phyloP scores from a whole-genome alignment of 768 basidiomycete genomes.

The Serendipita sp. region DNA sequence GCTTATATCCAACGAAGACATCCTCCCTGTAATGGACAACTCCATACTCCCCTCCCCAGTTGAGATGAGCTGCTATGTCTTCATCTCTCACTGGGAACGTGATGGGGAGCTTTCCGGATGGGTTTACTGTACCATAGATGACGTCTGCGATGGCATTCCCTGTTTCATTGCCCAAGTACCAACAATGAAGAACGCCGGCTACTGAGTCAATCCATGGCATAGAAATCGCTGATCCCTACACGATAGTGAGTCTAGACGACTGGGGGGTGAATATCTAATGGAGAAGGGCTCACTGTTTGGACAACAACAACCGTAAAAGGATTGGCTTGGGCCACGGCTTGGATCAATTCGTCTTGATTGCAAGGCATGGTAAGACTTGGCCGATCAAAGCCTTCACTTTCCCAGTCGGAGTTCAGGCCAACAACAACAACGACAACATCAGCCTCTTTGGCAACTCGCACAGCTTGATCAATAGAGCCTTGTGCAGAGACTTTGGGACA shows the following conservation, averaged over 20 bases:
- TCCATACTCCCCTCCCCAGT: constrained; percentile 43
- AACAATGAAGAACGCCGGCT: constrained; percentile 40
- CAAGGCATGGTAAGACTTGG: constrained; percentile 44
- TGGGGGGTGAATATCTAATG: neutral
- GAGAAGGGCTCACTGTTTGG: constrained; percentile 34
- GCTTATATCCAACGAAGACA: constrained; percentile 54
- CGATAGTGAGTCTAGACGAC: too few species aligned
- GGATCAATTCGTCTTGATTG: constrained; percentile 41
- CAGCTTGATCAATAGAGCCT: constrained; percentile 39
- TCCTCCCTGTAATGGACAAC: constrained; percentile 40
- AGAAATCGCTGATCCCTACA: constrained; percentile 47
- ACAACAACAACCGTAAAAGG: constrained; percentile 30
- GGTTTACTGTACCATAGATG: constrained; percentile 47
- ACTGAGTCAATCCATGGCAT: constrained; percentile 59
- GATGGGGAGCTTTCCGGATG: constrained; percentile 41
- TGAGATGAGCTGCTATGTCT: constrained; percentile 47
- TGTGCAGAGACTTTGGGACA: constrained; percentile 44
- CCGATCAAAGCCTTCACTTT: constrained; percentile 61
- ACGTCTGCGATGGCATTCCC: constrained; percentile 52
- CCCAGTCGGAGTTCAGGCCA: constrained; percentile 56
- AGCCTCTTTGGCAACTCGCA: constrained; percentile 32
- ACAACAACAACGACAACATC: constrained; percentile 45
- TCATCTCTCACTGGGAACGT: constrained; percentile 43
- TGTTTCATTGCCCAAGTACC: constrained; percentile 50
- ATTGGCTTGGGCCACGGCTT: constrained; percentile 36